Evolutionary conservation across 805 yeast genomes (phyloP), one percentile per base, ranked within the genome.

Genomic region (Barnettozyma wickerhamii): DNA sequence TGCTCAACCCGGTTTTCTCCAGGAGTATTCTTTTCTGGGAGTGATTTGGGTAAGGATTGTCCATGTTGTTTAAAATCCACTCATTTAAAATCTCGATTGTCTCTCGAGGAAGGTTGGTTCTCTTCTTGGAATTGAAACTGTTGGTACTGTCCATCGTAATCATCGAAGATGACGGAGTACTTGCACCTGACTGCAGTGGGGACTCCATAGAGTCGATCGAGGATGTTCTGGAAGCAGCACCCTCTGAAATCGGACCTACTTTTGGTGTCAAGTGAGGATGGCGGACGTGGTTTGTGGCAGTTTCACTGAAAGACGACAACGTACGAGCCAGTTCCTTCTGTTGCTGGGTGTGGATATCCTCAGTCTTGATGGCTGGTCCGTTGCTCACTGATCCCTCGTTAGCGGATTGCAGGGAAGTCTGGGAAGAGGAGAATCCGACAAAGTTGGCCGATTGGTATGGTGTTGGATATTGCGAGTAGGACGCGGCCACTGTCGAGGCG

Each of bases 41-140:
- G 40, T 84, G 84, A 39, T 85, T 82, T 3, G 95, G 95, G 59
- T 86, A 86, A 12, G 95, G 95, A 54, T 85, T 84, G 46, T 80
- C 77, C 51, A 84, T 64, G 58, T 86, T 90, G 28, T 76, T 77
- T 42, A 78, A 66, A 38, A 87, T 72, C 95, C 95, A 86, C 39
- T 71, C 69, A 43, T 86, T 74, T 50, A 85, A 66, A 10, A 82
- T 77, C 45, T 77, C 77, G 5, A 91, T 85, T 3, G 88, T 85
- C 44, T 77, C 84, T 51, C 84, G 77, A 18, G 95, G 95, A 46
- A 86, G 65, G 59, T 85, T 86, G 33, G 86, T 81, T 49, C 95
- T 71, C 31, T 79, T 72, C 30, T 65, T 64, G 23, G 20, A 19
- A 10, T 19, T 18, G 15, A 17, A 30, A 38, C 55, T 34, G 13